Conservation (phyloP, 352 stramenopile species). For the Globisporangium acanthophoron region DNA sequence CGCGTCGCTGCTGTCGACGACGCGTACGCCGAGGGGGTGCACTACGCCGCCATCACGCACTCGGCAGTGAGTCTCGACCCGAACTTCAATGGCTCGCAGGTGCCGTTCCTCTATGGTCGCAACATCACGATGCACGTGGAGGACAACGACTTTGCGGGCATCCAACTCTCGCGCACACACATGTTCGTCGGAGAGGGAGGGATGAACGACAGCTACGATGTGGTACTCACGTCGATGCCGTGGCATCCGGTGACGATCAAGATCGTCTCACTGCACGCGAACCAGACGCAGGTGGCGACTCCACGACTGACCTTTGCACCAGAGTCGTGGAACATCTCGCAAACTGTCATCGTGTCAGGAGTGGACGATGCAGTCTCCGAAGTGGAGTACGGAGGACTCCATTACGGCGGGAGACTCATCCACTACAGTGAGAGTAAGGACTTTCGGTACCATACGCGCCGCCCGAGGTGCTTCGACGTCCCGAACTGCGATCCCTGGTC, state of each 20-base stretch:
- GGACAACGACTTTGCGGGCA: constrained; percentile 55
- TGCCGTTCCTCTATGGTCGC: constrained; percentile 55
- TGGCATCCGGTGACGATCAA: constrained; percentile 53
- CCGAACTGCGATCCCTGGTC: constrained; percentile 36
- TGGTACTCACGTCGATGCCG: constrained; percentile 47
- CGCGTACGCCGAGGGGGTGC: constrained; percentile 41
- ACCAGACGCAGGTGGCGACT: constrained; percentile 32
- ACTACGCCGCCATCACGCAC: constrained; percentile 59
- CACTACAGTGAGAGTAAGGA: constrained; percentile 58
- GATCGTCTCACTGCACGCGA: constrained; percentile 33
- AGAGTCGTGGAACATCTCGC: constrained; percentile 41
- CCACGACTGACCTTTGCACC: constrained; percentile 33
- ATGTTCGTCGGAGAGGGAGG: constrained; percentile 59
- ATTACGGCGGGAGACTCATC: constrained; percentile 44
- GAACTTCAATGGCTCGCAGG: constrained; percentile 42
- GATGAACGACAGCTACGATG: constrained; percentile 42
- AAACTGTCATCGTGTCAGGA: constrained; percentile 35
- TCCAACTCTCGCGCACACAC: constrained; percentile 48
- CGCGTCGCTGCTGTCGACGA: constrained; percentile 53
- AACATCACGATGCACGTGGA: constrained; percentile 62
- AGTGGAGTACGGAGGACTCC: constrained; percentile 51
- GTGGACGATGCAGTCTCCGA: constrained; percentile 59
- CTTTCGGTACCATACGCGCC: constrained; percentile 53
- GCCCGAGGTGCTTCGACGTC: constrained; percentile 58
- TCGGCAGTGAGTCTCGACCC: constrained; percentile 34